Evolutionary conservation across 1,139 yeast genomes (phyloP), one percentile per base, ranked within the genome.

Genomic region (Hansenula anomala): DNA sequence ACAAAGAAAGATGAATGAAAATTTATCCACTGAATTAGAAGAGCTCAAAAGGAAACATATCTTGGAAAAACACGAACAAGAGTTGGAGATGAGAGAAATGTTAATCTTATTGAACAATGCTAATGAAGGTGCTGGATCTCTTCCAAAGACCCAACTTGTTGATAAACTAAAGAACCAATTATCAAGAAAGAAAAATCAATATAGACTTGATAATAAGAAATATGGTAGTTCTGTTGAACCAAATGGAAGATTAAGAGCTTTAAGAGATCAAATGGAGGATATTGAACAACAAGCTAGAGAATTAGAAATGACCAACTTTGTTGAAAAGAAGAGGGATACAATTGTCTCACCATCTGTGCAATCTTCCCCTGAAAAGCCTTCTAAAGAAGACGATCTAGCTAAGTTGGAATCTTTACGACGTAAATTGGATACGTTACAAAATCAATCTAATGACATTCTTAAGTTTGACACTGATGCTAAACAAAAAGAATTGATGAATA

Each of bases 51-150:
- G 78, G 37, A 79, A 77, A 50, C 84, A 86, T 52, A 68, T 87
- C 35, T 58, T 75, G 15, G 96, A 87, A 48, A 81, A 86, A 52
- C 96, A 89, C 56, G 82, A 83, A 48, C 94, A 84, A 53, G 97
- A 90, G 56, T 68, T 85, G 24, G 96, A 90, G 60, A 78, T 86
- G 73, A 73, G 97, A 42, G 96, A 90, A 58, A 73, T 92, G 60
- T 67, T 87, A 41, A 71, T 90, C 39, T 73, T 85, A 69, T 63
- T 88, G 29, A 71, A 71, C 40, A 52, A 44, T 35, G 48, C 51
- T 6, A 40, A 46, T 22, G 49, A 43, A 16, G 38, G 41, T 1
- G 33, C 49, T 19, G 38, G 46, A 9, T 28, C 19, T 3, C 25
- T 37, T 7, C 34, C 52, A 4, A 50, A 45, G n/a, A 66, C 63